Conservation (phyloP, 2,329 filamentous ascomycete species). For the Fusarium mexicanum region DNA sequence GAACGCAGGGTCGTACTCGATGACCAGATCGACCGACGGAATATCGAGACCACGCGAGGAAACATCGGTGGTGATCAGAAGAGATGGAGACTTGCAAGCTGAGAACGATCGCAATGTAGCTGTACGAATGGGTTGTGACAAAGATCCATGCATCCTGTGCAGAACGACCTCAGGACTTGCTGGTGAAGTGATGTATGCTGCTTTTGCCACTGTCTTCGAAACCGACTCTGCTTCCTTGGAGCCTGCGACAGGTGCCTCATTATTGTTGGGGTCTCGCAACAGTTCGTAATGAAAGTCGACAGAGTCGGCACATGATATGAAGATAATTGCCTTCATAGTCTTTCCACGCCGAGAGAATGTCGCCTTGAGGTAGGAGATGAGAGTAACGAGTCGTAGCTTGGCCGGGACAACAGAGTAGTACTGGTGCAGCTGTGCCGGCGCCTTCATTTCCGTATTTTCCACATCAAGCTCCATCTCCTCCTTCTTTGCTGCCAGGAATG, state of each 20-base stretch:
- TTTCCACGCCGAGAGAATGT: slow-evolving; percentile 89
- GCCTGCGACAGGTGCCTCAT: slow-evolving; percentile 40
- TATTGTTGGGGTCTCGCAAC: slow-evolving; percentile 61
- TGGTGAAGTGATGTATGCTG: slow-evolving; percentile 76
- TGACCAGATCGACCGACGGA: slow-evolving; percentile 91
- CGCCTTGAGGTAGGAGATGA: slow-evolving; percentile 84
- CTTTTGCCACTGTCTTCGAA: slow-evolving; percentile 72
- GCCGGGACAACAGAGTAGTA: slow-evolving; percentile 87
- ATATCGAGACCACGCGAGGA: slow-evolving; percentile 95
- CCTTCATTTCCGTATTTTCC: slow-evolving; percentile 70
- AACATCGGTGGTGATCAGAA: slow-evolving; percentile 94
- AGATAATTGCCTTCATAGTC: slow-evolving; percentile 96
- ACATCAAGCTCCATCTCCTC: slow-evolving; percentile 57
- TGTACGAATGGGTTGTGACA: slow-evolving; percentile 87
- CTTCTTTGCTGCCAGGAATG: slow-evolving; percentile 79
- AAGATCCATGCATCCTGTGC: slow-evolving; percentile 90
- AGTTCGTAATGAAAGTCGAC: slow-evolving; percentile 97
- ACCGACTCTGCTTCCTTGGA: slow-evolving; percentile 50
- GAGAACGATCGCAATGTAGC: slow-evolving; percentile 85
- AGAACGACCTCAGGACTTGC: slow-evolving; percentile 79
- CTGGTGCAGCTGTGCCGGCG: slow-evolving; percentile 93
- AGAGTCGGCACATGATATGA: slow-evolving; percentile 95
- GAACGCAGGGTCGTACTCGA: slow-evolving; percentile 97
- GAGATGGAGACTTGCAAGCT: slow-evolving; percentile 75
- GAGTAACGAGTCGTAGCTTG: slow-evolving; percentile 88